Conservation (phyloP, 2,329 filamentous ascomycete species). For the Aspergillus sp. region DNA sequence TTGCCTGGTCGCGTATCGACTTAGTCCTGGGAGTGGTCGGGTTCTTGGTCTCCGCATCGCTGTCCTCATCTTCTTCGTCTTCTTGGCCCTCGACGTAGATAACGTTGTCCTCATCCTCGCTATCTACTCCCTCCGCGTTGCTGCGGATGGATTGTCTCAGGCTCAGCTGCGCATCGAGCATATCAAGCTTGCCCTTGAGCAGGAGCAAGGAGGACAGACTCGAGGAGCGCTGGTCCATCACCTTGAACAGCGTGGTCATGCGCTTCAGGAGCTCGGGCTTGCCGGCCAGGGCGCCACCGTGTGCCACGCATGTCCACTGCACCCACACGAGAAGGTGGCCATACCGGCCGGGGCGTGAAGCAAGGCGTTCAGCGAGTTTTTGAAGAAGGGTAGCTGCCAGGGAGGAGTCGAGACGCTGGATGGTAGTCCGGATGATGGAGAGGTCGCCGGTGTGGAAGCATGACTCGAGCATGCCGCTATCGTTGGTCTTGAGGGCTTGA, state of each 20-base stretch:
- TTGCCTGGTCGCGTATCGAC: conserved; percentile 32
- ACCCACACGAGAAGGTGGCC: conserved; percentile 91
- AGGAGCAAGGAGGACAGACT: conserved; percentile 76
- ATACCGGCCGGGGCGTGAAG: conserved; percentile 79
- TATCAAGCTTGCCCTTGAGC: conserved; percentile 90
- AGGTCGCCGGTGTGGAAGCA: conserved; percentile 77
- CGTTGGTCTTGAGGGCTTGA: conserved; percentile 88
- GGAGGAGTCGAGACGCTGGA: conserved; percentile 80
- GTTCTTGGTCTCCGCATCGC: conserved; percentile 23
- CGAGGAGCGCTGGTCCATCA: conserved; percentile 77
- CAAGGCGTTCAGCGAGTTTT: conserved; percentile 78
- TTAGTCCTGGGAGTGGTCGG: conserved; percentile 25
- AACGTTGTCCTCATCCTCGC: conserved; percentile 62
- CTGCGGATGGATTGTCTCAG: conserved; percentile 64
- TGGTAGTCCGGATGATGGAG: conserved; percentile 73
- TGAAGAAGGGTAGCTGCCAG: conserved; percentile 72
- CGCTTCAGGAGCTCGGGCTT: conserved; percentile 76
- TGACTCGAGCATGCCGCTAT: conserved; percentile 80
- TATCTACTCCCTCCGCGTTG: conserved; percentile 31
- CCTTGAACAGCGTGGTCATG: conserved; percentile 72
- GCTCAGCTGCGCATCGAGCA: conserved; percentile 84
- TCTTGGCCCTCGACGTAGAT: conserved; percentile 84
- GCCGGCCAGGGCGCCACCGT: conserved; percentile 82
- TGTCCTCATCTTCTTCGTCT: conserved; percentile 43
- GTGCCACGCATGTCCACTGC: conserved; percentile 86